Evolutionary conservation across 2,329 filamentous ascomycete genomes (phyloP).

Genomic region (Verticillium nubilum): DNA sequence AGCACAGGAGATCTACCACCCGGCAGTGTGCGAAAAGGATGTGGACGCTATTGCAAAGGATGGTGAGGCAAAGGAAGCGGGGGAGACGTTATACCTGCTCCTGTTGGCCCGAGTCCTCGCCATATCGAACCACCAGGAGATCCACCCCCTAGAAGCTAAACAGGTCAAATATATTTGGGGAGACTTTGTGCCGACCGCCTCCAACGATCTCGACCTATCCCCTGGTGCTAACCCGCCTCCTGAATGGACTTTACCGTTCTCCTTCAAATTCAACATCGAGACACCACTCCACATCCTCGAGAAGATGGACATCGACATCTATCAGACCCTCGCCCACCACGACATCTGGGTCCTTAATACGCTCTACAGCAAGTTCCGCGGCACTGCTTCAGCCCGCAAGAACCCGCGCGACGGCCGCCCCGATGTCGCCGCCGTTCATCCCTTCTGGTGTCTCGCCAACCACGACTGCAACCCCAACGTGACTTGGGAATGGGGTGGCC

Average conservation of each 20-base stretch:
- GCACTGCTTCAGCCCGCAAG: slow-evolving; percentile 82
- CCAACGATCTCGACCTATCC: slow-evolving; percentile 49
- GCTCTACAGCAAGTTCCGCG: slow-evolving; percentile 86
- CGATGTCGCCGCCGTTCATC: slow-evolving; percentile 89
- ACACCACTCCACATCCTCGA: slow-evolving; percentile 72
- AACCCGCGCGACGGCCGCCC: slow-evolving; percentile 73
- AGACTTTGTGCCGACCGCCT: slow-evolving; percentile 50
- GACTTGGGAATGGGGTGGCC: slow-evolving; percentile 84
- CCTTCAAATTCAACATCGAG: slow-evolving; percentile 70
- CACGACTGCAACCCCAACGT: slow-evolving; percentile 96
- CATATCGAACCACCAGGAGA: slow-evolving; percentile 54
- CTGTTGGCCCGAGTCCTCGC: slow-evolving; percentile 58
- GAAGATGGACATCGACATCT: slow-evolving; percentile 80
- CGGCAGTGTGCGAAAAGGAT: slow-evolving; percentile 60
- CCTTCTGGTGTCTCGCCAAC: slow-evolving; percentile 93
- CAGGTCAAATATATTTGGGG: slow-evolving; percentile 67
- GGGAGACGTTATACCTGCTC: slow-evolving; percentile 57
- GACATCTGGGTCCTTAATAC: slow-evolving; percentile 87
- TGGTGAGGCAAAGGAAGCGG: slow-evolving; percentile 52
- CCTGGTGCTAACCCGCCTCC: slow-evolving; percentile 52
- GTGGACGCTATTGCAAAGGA: slow-evolving; percentile 62
- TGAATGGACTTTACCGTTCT: slow-evolving; percentile 68
- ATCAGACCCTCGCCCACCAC: slow-evolving; percentile 49
- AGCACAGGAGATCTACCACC: slow-evolving; percentile 57
- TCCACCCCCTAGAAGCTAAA: slow-evolving; percentile 57